phyloP scores from a whole-genome alignment of 768 basidiomycete genomes.

The Neoboletus magnificus region DNA sequence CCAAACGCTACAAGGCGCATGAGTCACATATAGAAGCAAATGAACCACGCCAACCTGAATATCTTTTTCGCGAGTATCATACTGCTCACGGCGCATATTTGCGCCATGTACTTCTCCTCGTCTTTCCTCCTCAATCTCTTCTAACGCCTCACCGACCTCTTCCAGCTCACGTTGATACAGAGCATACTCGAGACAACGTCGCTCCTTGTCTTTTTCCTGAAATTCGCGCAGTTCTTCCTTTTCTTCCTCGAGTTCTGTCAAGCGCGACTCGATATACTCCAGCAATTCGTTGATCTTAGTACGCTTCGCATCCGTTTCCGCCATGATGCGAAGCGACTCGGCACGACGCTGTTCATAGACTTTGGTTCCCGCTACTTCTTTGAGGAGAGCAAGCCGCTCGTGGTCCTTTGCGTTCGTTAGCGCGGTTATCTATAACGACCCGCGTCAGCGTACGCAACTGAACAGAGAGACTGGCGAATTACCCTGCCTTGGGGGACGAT shows the following conservation, averaged over 20 bases:
- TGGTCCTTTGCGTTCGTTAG: conserved; percentile 96
- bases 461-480: conserved; percentile 28
- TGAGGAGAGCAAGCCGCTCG: conserved; percentile 89
- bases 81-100: conserved; percentile 80
- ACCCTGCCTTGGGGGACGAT: conserved; percentile 98
- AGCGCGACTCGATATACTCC: conserved; percentile 84
- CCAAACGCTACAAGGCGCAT: conserved; percentile 54
- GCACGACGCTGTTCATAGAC: conserved; percentile 93
- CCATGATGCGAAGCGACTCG: conserved; percentile 95
- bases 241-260: conserved; percentile 93
- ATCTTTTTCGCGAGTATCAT: conserved; percentile 78
- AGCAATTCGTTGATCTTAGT: conserved; percentile 88
- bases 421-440: conserved; percentile 71
- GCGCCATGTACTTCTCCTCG: conserved; percentile 79
- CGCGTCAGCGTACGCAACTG: conserved; percentile 8
- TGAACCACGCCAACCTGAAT: conserved; percentile 55
- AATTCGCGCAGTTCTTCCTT: conserved; percentile 97
- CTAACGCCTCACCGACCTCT: conserved; percentile 82
- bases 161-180: conserved; percentile 88
- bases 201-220: conserved; percentile 92
- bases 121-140: conserved; percentile 82
- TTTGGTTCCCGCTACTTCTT: conserved; percentile 97
- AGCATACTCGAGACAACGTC: conserved; percentile 92
- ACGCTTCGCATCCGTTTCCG: conserved; percentile 92
- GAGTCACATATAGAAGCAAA: background rate